Evolutionary conservation across 2,329 filamentous ascomycete species (phyloP).

Genomic region (Diaporthe caulivora): DNA sequence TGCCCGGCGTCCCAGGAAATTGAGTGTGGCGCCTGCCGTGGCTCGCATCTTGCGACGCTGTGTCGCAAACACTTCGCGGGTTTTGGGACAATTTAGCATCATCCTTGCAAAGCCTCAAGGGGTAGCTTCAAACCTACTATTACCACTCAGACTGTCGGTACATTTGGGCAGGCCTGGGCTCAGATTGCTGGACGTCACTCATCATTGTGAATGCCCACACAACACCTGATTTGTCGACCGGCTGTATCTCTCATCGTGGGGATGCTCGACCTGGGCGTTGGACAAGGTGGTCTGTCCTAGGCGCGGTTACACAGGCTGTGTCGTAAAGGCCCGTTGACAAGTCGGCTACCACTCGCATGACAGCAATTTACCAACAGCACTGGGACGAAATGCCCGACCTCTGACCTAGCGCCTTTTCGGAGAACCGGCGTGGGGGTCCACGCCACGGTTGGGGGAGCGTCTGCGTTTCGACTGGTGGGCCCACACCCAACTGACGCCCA

Average conservation of each 20-base stretch:
- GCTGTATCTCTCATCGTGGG: not conserved
- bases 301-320: conserved; percentile 16
- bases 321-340: conserved; percentile 25
- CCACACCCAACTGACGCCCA: conserved; percentile 7
- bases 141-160: not conserved
- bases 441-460: not conserved
- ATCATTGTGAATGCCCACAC: not conserved
- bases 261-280: conserved; percentile 9
- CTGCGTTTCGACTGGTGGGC: conserved; percentile 1
- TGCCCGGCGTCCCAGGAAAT: conserved; percentile 28
- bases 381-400: not conserved
- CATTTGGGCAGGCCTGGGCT: not conserved
- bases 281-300: conserved; percentile 17
- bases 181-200: conserved; percentile 10
- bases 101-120: conserved; percentile 10
- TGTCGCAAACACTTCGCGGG: conserved; percentile 20
- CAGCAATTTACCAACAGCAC: conserved; percentile 25
- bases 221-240: not conserved
- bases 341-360: conserved; percentile 31
- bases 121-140: not conserved
- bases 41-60: conserved; percentile 27
- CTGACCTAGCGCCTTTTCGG: conserved; percentile 14
- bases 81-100: conserved; percentile 7
- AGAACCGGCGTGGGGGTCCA: conserved; percentile 29
- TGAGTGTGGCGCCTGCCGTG: conserved; percentile 37